phyloP scores from a whole-genome alignment of 1,139 yeast genomes.

The Geotrichum citri-aurantii region DNA sequence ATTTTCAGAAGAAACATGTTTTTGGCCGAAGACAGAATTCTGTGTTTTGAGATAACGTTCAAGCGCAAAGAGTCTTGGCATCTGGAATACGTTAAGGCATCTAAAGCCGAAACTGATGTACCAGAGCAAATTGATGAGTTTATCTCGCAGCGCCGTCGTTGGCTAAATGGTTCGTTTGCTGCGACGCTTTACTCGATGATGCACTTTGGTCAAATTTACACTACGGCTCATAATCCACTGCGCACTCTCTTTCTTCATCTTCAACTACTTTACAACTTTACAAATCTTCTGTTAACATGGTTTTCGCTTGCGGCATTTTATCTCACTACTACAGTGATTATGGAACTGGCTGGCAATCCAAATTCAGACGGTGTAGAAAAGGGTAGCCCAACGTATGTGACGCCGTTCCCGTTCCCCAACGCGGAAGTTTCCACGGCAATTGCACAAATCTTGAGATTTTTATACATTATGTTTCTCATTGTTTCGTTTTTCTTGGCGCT shows the following conservation, averaged over 20 bases:
- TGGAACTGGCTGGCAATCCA: constrained; percentile 40
- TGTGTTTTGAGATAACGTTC: constrained; percentile 88
- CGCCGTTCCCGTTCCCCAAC: constrained; percentile 12
- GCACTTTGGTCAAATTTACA: constrained; percentile 68
- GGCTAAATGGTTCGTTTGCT: constrained; percentile 95
- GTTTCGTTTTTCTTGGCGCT: constrained; percentile 40
- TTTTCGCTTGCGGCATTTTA: constrained; percentile 76
- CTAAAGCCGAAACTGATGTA: constrained; percentile 93
- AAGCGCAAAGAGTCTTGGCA: constrained; percentile 79
- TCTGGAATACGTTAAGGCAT: constrained; percentile 77
- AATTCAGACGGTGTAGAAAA: constrained; percentile 4
- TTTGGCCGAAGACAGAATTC: constrained; percentile 88
- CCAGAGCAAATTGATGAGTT: constrained; percentile 84
- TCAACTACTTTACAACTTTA: constrained; percentile 71
- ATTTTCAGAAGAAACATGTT: constrained; percentile 93
- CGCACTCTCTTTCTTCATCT: constrained; percentile 68
- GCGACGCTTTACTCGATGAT: constrained; percentile 81
- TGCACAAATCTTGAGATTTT: constrained; percentile 35
- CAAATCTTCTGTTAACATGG: constrained; percentile 69
- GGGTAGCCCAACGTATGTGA: constrained; percentile 1
- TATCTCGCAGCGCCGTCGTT: constrained; percentile 85
- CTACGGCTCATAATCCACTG: constrained; percentile 64
- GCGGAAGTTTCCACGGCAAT: constrained; percentile 27
- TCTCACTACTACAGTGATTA: constrained; percentile 55
- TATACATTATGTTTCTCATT: constrained; percentile 35